Base-by-base conservation (phyloP, 306 rosid species). In the Ziziphus jujuba region DNA sequence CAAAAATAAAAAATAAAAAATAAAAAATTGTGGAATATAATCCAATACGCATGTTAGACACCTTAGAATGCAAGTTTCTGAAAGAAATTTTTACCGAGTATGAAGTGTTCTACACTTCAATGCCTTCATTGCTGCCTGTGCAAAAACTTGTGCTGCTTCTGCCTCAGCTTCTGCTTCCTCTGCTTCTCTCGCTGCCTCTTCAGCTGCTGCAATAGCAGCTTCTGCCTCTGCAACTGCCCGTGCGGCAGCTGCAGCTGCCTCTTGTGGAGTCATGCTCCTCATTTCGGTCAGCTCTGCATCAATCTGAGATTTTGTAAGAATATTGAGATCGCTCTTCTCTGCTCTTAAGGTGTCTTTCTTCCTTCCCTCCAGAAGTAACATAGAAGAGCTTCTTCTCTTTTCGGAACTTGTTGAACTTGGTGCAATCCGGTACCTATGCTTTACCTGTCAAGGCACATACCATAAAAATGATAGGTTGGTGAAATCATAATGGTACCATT, bases 141-240 rank as follows among this genome's bases (percentile, higher is more conserved):
- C 98, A 80, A 91, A 91, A 69, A 87, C 88, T 71, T 83, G 88
- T 43, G 98, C 91, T 25, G 96, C 89, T 82, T 89, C 96, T 17
- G 98, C 98, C 79, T 91, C 98, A 6, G 90, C 96, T 84, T 91
- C 98, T 24, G 95, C 95, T 20, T 80, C 85, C 75, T 91, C 98
- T 38, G 98, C 98, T 70, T 91, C 96, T 75, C 82, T 85, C 63
- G 95, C 98, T 62, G 98, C 98, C 77, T 80, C 82, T 79, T 91
- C 96, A 16, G 98, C 98, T 78, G 81, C 89, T 43, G 89, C 90
- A 57, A 91, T 91, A 77, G 98, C 96, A 61, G 79, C 87, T 86
- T 91, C 98, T 54, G 98, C 98, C 72, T 85, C 98, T 31, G 96
- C 98, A 53, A 89, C 96, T 40, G 98, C 98, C 79, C 67, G 81